Evolutionary conservation across 495 filamentous ascomycete genomes (phyloP).

Genomic region (Bacidia rubella): DNA sequence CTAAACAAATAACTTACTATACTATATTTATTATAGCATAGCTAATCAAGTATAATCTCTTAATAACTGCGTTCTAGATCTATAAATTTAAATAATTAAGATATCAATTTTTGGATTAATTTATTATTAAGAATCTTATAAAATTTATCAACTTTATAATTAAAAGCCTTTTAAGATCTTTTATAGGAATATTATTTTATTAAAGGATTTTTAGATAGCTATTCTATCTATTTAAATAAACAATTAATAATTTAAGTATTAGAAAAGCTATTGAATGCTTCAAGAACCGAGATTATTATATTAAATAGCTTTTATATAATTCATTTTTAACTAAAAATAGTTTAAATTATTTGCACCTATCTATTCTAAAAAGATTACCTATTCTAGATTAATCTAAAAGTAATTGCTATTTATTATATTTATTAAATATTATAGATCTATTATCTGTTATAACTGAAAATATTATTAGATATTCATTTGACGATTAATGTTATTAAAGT

Average conservation of each 20-base stretch:
- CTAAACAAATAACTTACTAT: background rate
- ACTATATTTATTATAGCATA: background rate
- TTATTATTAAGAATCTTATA: background rate
- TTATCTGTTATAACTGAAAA: too few species aligned
- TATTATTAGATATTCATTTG: too few species aligned
- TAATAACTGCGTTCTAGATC: background rate
- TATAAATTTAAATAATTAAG: background rate
- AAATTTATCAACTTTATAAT: background rate
- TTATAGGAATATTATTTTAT: background rate
- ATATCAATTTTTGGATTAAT: slow-evolving; percentile 1
- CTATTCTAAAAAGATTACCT: background rate
- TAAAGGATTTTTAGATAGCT: background rate
- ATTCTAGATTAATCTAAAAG: background rate
- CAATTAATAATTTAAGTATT: background rate
- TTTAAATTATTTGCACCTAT: background rate
- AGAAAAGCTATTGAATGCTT: background rate
- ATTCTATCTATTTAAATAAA: background rate
- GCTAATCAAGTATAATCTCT: background rate
- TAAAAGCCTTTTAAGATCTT: background rate
- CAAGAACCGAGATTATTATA: background rate
- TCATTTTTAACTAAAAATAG: background rate
- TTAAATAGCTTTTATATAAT: background rate
- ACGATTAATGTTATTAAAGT: too few species aligned
- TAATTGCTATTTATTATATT: background rate
- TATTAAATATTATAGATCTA: background rate